Conservation (phyloP, 805 yeast genomes). For the Lachancea nothofagi region DNA sequence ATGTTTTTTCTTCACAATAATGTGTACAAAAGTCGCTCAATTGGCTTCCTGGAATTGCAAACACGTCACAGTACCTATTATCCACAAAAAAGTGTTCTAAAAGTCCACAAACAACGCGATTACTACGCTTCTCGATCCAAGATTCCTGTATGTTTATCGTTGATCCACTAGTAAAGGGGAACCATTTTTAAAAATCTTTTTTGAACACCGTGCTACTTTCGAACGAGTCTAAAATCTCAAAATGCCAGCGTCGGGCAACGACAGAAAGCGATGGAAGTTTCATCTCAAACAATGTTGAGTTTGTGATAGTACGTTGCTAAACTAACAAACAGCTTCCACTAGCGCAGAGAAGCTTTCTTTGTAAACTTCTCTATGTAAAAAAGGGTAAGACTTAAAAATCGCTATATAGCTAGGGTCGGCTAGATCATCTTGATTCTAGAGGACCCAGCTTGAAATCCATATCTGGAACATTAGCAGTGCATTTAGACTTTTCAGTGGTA, state of each 20-base stretch:
- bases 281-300: too few species aligned
- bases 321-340: too few species aligned
- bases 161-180: conserved; percentile 5
- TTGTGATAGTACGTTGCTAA: too few species aligned
- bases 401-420: too few species aligned
- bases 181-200: conserved; percentile 1
- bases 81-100: too few species aligned
- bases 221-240: not conserved
- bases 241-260: not conserved
- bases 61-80: not conserved
- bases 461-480: not conserved
- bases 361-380: too few species aligned
- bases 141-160: conserved; percentile 1
- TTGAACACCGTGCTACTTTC: not conserved
- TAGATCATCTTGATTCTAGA: too few species aligned
- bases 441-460: not conserved
- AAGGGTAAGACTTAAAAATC: too few species aligned
- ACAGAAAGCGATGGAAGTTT: too few species aligned
- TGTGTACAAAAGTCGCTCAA: conserved; percentile 4
- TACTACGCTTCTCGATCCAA: not conserved
- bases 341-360: too few species aligned
- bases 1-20: too few species aligned
- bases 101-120: not conserved
- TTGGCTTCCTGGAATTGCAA: not conserved
- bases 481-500: not conserved